Base-by-base conservation (phyloP, 371 early-diverging fungal genomes). In the Apophysomyces variabilis region DNA sequence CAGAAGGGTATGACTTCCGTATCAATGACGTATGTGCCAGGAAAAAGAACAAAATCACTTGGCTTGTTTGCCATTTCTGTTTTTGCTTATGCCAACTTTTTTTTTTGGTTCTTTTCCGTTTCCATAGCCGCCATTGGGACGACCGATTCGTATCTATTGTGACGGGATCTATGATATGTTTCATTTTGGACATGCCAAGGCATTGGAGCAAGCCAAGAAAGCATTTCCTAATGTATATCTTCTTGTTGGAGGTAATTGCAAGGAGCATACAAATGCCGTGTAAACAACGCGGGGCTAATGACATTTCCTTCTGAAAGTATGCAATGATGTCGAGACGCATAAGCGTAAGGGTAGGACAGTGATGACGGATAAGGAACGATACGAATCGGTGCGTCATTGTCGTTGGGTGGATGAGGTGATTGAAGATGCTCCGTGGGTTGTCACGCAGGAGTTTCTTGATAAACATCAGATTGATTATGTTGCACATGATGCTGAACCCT, bases 111-210 rank as follows among this genome's bases (percentile, higher is more conserved):
- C 32, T 26, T 26, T 26, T 26, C 32, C 32, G 32, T 26, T 26
- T 26, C 32, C 32, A 26, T 66, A 81, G 68, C 92, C 94, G 46
- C 93, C 93, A 11, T 77, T 71, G 14, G 93, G 85, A 70, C 85
- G 93, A 41, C 91, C 92, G 7, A 88, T 94, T 43, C 87, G 96
- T 54, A 85, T 96, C 63, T 96, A 96, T 75, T 93, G 92, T 72
- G 96, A 96, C 79, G 96, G 96, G 37, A 95, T 98, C 67, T 97
- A 93, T 72, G 97, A 98, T 79, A 77, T 96, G 73, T 95, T 97
- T 78, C 99, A 97, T 79, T 95, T 93, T 73, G 97, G 99, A 1
- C 97, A 98, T 73, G 94, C 96, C 43, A 89, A 93, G 58, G 91
- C 93, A n/a, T 78, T 98, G 43, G 93, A 96, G 73, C 97, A 98